Evolutionary conservation across 352 stramenopile species (phyloP), one percentile per base, ranked within the genome.

Genomic region (Pythium chondricola): DNA sequence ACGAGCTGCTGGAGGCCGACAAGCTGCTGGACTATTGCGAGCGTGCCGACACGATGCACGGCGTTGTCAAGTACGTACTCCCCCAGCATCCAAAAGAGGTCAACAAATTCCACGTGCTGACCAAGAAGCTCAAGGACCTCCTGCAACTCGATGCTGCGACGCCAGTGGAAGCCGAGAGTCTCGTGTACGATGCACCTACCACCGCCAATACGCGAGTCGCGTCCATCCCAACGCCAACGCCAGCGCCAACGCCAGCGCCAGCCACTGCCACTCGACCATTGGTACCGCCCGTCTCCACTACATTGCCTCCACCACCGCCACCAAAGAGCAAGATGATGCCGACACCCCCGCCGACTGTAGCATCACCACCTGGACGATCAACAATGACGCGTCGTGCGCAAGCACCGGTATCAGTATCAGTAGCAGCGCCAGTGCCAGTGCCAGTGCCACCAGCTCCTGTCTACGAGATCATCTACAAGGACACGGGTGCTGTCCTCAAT

Each of bases 41-140:
- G 14, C 63, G 75, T 30, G 83, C 78, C 24, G 37, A 76, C 43
- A 14, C 58, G 0, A 42, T 29, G 8, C 61, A 25, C 6, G 83
- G 83, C 0, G 65, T 74, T 1, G 63, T 92, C 42, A 88, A 89
- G 32, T 91, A 88, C 47, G 53, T 92, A n/a, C 73, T 80, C 3
- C 64, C 68, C 4, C 58, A 75, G 14, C 67, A 50, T 0, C 16
- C 43, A 2, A 24, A 41, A 0, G 69, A 83, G 21, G 51, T 63
- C 13, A 81, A 80, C 22, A 88, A 86, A 24, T 94, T 87, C 27
- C 47, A 82, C 6, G 45, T 61, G 17, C 52, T 94, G 13, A 52
- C 85, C 31, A 18, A 44, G 0, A 88, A 87, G 49, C 75, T 92
- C 62, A 60, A 78, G 11, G 73, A 86, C 30, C 63, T 70, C 17